These are phyloP conservation scores for Teunomyces kruisii DNA, from an alignment of 805 yeast genomes.

Conservation along the genomic window DNA sequence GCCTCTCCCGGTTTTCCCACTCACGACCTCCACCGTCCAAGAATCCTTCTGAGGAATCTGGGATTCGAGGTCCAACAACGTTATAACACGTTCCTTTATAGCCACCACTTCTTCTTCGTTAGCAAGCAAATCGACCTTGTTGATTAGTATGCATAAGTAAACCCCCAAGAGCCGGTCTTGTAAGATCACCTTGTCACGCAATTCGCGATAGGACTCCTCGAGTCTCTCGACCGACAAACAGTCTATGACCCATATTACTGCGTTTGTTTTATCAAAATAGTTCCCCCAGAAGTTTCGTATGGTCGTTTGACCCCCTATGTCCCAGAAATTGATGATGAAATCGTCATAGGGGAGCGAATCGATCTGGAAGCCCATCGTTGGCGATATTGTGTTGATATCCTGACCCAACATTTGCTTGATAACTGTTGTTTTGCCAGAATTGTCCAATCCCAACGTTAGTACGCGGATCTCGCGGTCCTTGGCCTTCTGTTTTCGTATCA, in stretches of 20 bases:
- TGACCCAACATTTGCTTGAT: constrained; percentile 56
- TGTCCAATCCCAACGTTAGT: constrained; percentile 80
- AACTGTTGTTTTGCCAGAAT: constrained; percentile 88
- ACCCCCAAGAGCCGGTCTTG: constrained; percentile 74
- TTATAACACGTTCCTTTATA: constrained; percentile 9
- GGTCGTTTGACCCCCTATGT: constrained; percentile 68
- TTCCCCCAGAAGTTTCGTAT: constrained; percentile 62
- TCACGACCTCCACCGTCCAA: constrained; percentile 29
- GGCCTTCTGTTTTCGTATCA: constrained; percentile 76
- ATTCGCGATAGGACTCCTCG: constrained; percentile 62
- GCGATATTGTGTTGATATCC: constrained; percentile 60
- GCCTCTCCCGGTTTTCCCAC: constrained; percentile 38
- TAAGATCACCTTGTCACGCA: constrained; percentile 54
- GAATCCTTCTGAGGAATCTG: constrained; percentile 20
- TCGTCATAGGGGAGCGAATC: constrained; percentile 49
- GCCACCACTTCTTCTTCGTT: constrained; percentile 18
- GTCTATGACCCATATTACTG: constrained; percentile 86
- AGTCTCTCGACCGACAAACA: constrained; percentile 59
- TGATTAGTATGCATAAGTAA: constrained; percentile 65
- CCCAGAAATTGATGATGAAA: constrained; percentile 69
- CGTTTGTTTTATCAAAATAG: constrained; percentile 78
- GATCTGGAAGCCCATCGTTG: constrained; percentile 90
- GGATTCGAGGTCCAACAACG: constrained; percentile 17
- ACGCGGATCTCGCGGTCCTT: constrained; percentile 78
- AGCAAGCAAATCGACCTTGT: constrained; percentile 65